These are phyloP conservation scores for Mangifera indica DNA, from an alignment of 345 rosid genomes.

Conservation along the genomic window DNA sequence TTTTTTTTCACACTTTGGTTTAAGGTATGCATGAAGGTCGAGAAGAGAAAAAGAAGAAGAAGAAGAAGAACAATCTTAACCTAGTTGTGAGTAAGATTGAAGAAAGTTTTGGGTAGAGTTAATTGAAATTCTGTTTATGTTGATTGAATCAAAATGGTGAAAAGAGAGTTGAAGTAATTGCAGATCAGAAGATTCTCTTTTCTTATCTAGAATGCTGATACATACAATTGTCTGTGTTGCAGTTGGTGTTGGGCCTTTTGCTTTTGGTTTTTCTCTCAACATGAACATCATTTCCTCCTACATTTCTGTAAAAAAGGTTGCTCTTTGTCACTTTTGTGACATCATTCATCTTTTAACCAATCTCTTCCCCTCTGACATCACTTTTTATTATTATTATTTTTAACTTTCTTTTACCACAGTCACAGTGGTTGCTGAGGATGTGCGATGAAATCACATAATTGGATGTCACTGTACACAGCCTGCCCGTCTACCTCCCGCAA, in stretches of 20 bases:
- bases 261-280: slow-evolving; percentile 23
- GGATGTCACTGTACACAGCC: slow-evolving; percentile 15
- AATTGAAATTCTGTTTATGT: neutral
- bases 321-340: slow-evolving; percentile 44
- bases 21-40: slow-evolving; percentile 24
- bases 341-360: slow-evolving; percentile 35
- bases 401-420: neutral
- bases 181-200: slow-evolving; percentile 39
- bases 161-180: neutral
- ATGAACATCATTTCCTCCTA: slow-evolving; percentile 36
- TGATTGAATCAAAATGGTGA: slow-evolving; percentile 22
- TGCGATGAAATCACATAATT: slow-evolving; percentile 5
- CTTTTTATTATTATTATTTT: neutral
- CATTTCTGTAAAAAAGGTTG: slow-evolving; percentile 58
- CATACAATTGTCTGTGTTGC: too few relatives aligned
- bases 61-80: neutral
- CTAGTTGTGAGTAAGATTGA: slow-evolving; percentile 20
- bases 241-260: too few relatives aligned
- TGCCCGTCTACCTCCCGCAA: slow-evolving; percentile 26
- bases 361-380: slow-evolving; percentile 27
- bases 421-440: slow-evolving; percentile 25
- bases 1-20: neutral
- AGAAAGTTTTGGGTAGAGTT: neutral
- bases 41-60: too few relatives aligned
- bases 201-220: slow-evolving; percentile 37